Evolutionary conservation across 176 grass and related monocot species (phyloP).

Genomic region (Aegilops speltoides): DNA sequence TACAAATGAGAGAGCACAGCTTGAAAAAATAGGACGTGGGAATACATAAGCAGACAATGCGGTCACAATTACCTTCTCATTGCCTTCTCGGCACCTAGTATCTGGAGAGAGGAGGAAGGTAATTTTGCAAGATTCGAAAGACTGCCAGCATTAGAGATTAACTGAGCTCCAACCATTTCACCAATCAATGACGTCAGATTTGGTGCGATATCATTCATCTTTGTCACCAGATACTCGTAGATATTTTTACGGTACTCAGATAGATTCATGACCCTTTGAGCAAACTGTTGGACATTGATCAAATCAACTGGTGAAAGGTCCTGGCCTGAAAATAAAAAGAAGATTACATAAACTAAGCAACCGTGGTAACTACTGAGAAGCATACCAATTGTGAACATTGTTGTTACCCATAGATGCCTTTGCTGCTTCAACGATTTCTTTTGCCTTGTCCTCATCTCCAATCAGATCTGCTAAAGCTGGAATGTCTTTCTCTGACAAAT

Average conservation of each 20-base stretch:
- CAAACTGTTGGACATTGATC: conserved; percentile 90
- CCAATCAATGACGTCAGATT: conserved; percentile 89
- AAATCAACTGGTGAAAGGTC: conserved; percentile 88
- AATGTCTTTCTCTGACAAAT: conserved; percentile 67
- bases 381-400: background rate
- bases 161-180: conserved; percentile 84
- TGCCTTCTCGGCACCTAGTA: conserved; percentile 97
- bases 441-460: conserved; percentile 85
- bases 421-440: conserved; percentile 89
- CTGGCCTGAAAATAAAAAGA: conserved; percentile 47
- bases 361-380: background rate
- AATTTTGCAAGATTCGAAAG: conserved; percentile 98
- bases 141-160: conserved; percentile 98
- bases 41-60: background rate
- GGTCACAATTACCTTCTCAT: conserved; percentile 70
- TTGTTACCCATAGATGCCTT: conserved; percentile 82
- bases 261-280: conserved; percentile 83
- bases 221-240: conserved; percentile 97
- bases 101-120: conserved; percentile 89
- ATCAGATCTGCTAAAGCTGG: conserved; percentile 64
- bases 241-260: conserved; percentile 93
- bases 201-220: conserved; percentile 96
- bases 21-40: background rate
- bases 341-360: conserved; percentile 8
- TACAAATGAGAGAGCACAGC: background rate